Evolutionary conservation across 495 filamentous ascomycete genomes (phyloP), one percentile per base, ranked within the genome.

Genomic region (Podospora pseudocomata): DNA sequence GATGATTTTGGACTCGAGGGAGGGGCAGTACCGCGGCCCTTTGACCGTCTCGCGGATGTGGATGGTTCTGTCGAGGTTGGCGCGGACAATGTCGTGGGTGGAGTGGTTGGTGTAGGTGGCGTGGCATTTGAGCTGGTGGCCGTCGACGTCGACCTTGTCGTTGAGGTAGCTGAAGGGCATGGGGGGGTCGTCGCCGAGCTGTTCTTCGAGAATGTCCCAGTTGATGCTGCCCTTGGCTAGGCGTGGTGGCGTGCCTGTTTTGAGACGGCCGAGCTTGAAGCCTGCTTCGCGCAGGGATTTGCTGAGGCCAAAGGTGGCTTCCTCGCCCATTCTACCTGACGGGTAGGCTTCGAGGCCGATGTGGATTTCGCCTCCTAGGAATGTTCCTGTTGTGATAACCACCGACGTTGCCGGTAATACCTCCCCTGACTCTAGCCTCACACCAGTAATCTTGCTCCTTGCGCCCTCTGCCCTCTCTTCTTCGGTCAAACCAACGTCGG

Each of bases 31-130:
- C 65, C 95, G 84, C 3, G 95, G 95, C 0, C 95, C 95, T 73
- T 92, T 92, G 49, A 99, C 92, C 0, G 93, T 94, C 79, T 99
- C 95, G 6, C 96, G 88, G 71, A 99, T 98, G 77, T 99, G 96
- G 32, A 99, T 90, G 4, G 92, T 92, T 76, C 97, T 94, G 75
- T 95, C 88, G 19, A 99, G 86, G 75, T 98, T 97, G 15, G 84
- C 86, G 62, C 91, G 87, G 67, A 96, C 89, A 67, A 99, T 85
- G 32, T 96, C 88, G 80, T 99, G 95, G 3, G 92, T 86, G 3
- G 83, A 85, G 6, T 87, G 77, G 74, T 97, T 97, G 27, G 95
- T 99, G 72, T 92, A 84, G 0, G 95, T 98, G 58, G 86, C 86
- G 83, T 91, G 88, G 80, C 92, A 96, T 23, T 86, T 83, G 18